Evolutionary conservation across 768 basidiomycete genomes (phyloP).

Genomic region (Lentinula edodes): DNA sequence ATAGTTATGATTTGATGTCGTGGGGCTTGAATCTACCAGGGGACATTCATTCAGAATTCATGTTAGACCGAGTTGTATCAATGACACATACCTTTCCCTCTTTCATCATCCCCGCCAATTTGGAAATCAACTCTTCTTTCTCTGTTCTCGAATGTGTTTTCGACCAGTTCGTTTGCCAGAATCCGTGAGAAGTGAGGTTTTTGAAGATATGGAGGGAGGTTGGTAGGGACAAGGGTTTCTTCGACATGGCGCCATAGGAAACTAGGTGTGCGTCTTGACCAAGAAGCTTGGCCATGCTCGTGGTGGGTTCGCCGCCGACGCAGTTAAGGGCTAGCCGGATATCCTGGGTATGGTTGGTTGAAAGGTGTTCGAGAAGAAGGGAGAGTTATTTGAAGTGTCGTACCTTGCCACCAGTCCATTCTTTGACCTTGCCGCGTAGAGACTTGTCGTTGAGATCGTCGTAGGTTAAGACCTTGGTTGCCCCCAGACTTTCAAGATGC

Average conservation of each 20-base stretch:
- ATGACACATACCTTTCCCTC: conserved; percentile 38
- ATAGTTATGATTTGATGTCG: conserved; percentile 66
- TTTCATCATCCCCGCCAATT: conserved; percentile 47
- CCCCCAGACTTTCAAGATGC: conserved; percentile 58
- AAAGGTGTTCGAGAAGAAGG: background rate
- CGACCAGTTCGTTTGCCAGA: conserved; percentile 78
- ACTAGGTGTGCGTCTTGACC: conserved; percentile 68
- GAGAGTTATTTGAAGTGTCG: background rate
- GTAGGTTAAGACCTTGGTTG: conserved; percentile 73
- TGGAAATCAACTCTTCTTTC: conserved; percentile 44
- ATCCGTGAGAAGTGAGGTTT: conserved; percentile 69
- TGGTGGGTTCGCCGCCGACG: conserved; percentile 63
- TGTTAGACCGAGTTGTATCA: too few species aligned
- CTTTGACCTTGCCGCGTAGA: conserved; percentile 47
- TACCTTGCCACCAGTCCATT: conserved; percentile 64
- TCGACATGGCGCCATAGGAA: conserved; percentile 91
- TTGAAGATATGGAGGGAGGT: conserved; percentile 83
- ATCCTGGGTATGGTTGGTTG: conserved; percentile 17
- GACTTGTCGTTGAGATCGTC: conserved; percentile 60
- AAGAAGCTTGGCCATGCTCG: conserved; percentile 62
- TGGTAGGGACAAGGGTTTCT: conserved; percentile 70
- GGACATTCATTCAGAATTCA: too few species aligned
- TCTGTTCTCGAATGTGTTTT: conserved; percentile 39
- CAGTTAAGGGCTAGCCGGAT: conserved; percentile 47
- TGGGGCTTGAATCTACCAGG: conserved; percentile 55